These are phyloP conservation scores for Ulmus americana DNA, from an alignment of 331 rosid species.

Conservation along the genomic window DNA sequence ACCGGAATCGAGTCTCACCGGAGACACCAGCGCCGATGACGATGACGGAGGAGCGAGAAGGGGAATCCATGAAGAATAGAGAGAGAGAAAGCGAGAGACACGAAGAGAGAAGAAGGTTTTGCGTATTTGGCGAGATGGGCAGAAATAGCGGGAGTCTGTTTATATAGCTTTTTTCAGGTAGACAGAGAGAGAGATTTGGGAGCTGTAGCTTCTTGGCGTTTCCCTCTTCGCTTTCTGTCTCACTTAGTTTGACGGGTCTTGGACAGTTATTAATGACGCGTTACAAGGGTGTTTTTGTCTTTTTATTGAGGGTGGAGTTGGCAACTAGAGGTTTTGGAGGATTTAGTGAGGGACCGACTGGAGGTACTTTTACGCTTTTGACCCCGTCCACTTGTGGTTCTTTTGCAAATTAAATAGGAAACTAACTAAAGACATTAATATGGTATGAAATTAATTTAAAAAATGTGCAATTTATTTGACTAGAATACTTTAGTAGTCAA, in stretches of 20 bases:
- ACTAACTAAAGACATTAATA: too few relatives aligned
- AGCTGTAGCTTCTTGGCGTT: neutral
- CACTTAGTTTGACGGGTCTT: neutral
- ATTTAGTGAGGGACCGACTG: neutral
- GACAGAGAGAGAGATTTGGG: neutral
- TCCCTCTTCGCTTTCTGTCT: neutral
- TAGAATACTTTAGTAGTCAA: too few relatives aligned
- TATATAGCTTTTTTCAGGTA: slow-evolving; percentile 28
- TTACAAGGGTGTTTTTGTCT: slow-evolving; percentile 3
- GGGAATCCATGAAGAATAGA: slow-evolving; percentile 50
- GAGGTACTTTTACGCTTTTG: neutral
- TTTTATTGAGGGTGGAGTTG: neutral
- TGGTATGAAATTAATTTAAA: too few relatives aligned
- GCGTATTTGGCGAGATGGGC: slow-evolving; percentile 20
- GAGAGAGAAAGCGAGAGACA: neutral
- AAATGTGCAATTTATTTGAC: too few relatives aligned
- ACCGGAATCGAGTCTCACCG: slow-evolving; percentile 38
- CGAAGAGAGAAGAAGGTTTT: slow-evolving; percentile 2
- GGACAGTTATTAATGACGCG: neutral
- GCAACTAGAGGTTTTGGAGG: too few relatives aligned
- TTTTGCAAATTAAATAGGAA: too few relatives aligned
- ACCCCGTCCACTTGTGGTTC: neutral
- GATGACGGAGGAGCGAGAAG: slow-evolving; percentile 65
- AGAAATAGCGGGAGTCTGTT: slow-evolving; percentile 60
- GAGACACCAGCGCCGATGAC: slow-evolving; percentile 88